Base-by-base conservation (phyloP, 2,329 filamentous ascomycete species). In the Talaromyces sp. region DNA sequence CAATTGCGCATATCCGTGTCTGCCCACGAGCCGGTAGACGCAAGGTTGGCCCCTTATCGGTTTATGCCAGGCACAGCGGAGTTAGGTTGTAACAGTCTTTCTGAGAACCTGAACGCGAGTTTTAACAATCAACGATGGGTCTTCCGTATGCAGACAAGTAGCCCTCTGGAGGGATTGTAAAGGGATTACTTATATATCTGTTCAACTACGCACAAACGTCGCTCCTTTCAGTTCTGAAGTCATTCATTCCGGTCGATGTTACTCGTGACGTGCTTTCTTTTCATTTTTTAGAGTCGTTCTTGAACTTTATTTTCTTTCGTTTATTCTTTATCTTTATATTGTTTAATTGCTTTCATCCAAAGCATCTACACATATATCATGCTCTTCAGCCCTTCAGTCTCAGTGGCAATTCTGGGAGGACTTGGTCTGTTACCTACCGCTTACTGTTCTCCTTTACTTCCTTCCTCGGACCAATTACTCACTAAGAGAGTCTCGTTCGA, bases 231-330 rank as follows among this genome's bases (percentile, higher is more conserved):
- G 17, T 17, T 27, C 36, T 31, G 34, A 62, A 29, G 22, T 54
- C 34, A 62, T 40, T 53, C 59, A 61, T 54, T 54, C 47, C 60
- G 54, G 59, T 62, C 34, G 5, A 43, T 54, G 34, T 43, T 53
- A 34, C 31, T 29, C 7, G 60, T 62, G 60, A 54, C 19, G 34
- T 40, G 4, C 2, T 27, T 38, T 54, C 25, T 43, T 53, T 43
- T 10, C 10, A 22, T 22, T 36, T 2, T 56, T 22, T 0, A 36
- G 1, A 36, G 11, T 22, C 10, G 5, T 56, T 36, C 31, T 22
- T 56, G n/a, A 56, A 36, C 36, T 61, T 40, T n/a, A 40, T 53
- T 22, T 22, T 22, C 27, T 40, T 27, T n/a, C 19, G 5, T 38
- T 3, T 51, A 17, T 25, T n/a, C n/a, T 27, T 19, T n/a, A 51